phyloP scores from a whole-genome alignment of 2,329 filamentous ascomycete species.

The Ascochyta clinopodiicola region DNA sequence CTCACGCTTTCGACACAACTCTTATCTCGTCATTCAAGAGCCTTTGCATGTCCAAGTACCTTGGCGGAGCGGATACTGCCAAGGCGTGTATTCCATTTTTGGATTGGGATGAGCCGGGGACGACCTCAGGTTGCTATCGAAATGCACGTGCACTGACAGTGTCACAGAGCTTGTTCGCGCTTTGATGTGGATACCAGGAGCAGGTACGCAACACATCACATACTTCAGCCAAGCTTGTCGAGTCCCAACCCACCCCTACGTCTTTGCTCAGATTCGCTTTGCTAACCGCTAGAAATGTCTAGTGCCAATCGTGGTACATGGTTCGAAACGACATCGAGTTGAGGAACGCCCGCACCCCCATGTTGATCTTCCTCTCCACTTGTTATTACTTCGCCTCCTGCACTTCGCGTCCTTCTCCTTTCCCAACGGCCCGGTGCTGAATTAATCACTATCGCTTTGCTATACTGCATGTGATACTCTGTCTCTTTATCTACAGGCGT shows the following conservation, averaged over 20 bases:
- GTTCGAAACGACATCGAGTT: slow-evolving; percentile 39
- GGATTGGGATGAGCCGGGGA: slow-evolving; percentile 28
- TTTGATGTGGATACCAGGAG: slow-evolving; percentile 40
- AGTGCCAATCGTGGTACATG: slow-evolving; percentile 29
- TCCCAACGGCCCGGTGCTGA: slow-evolving; percentile 35
- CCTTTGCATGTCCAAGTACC: slow-evolving; percentile 25
- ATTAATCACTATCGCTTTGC: slow-evolving; percentile 20
- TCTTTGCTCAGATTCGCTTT: slow-evolving; percentile 24
- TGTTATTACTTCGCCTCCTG: slow-evolving; percentile 35
- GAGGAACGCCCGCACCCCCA: slow-evolving; percentile 21
- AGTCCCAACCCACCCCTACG: slow-evolving; percentile 35
- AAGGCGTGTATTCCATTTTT: slow-evolving; percentile 22
- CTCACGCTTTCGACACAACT: slow-evolving; percentile 11
- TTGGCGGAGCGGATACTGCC: slow-evolving; percentile 37
- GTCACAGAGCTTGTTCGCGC: slow-evolving; percentile 37
- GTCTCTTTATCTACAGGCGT: slow-evolving; percentile 23
- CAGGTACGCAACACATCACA: slow-evolving; percentile 37
- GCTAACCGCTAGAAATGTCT: slow-evolving; percentile 33
- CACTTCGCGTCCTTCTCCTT: slow-evolving; percentile 24
- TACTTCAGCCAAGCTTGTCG: slow-evolving; percentile 37
- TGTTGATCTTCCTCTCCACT: slow-evolving; percentile 26
- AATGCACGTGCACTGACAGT: slow-evolving; percentile 28
- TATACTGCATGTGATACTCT: slow-evolving; percentile 22
- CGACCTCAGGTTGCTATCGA: slow-evolving; percentile 27
- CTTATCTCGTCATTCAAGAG: slow-evolving; percentile 12